phyloP scores from a whole-genome alignment of 352 stramenopile genomes.

The Phytophthora multivora region DNA sequence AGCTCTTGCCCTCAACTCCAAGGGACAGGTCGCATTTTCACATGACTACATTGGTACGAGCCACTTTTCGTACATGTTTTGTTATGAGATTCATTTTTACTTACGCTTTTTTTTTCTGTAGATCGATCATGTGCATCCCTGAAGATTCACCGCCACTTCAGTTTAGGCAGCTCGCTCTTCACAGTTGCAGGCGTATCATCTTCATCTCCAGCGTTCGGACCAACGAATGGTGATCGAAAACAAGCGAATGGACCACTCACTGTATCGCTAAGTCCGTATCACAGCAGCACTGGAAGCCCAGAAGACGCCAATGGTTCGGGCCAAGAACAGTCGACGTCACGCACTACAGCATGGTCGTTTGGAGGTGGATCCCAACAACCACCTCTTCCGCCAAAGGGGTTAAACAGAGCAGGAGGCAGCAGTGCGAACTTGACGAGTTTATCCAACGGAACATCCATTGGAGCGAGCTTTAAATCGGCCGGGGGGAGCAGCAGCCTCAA shows the following conservation, averaged over 20 bases:
- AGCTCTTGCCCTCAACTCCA: constrained; percentile 79
- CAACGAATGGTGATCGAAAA: constrained; percentile 29
- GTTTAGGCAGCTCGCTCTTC: constrained; percentile 66
- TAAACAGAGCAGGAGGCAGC: constrained; percentile 28
- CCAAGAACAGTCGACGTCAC: constrained; percentile 26
- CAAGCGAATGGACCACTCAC: constrained; percentile 15
- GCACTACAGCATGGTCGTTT: constrained; percentile 36
- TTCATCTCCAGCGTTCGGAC: constrained; percentile 23
- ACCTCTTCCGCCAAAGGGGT: constrained; percentile 35
- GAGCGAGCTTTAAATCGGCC: constrained; percentile 19
- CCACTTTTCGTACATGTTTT: background rate
- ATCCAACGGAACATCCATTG: constrained; percentile 10
- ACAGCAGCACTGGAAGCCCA: constrained; percentile 22
- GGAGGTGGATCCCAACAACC: constrained; percentile 36
- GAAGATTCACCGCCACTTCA: constrained; percentile 80
- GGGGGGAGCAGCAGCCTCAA: constrained; percentile 37
- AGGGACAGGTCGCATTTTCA: constrained; percentile 80
- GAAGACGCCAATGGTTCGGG: constrained; percentile 15
- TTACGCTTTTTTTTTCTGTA: constrained; percentile 26
- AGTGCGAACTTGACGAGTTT: constrained; percentile 33
- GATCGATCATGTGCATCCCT: constrained; percentile 84
- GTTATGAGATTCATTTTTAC: background rate
- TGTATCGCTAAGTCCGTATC: constrained; percentile 33
- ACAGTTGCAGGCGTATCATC: constrained; percentile 44
- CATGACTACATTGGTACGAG: constrained; percentile 80